Base-by-base conservation (phyloP, 2,329 filamentous ascomycete genomes). In the Dactylella cylindrospora region DNA sequence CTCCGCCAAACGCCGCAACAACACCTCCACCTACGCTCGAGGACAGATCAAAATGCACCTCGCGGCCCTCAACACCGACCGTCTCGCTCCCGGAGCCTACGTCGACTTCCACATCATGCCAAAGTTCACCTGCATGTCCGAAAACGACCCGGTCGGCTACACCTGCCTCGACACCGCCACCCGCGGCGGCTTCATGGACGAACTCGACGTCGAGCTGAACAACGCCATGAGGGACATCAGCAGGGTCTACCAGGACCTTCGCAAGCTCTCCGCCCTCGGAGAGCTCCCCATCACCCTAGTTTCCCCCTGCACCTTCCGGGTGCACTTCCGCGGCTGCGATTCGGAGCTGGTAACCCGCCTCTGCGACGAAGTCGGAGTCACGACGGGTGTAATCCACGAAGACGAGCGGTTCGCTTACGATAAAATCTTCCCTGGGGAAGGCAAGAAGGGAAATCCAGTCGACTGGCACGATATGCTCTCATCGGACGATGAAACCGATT, bases 291-390 rank as follows among this genome's bases (percentile, higher is more conserved):
- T 97, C 26, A 78, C 82, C 0, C 79, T 95, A 46, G 82, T 88
- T 67, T 76, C 79, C 26, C 82, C 82, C 1, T 51, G 68, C 22
- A 80, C 81, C 0, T 75, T 96, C 3, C 83, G 90, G 26, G 83
- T 97, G 1, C 85, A 90, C 23, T 97, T 98, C 70, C 90, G 90
- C 0, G 93, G 93, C 2, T 90, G 93, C 64, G 91, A 97, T 69
- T 83, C 83, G 0, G 81, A 84, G 12, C 88, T 87, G 0, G 86
- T 95, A 0, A 88, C 95, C 70, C 77, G 79, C 2, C 79, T 98
- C 0, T 96, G 90, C 71, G 83, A 88, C 39, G 93, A 98, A 71
- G 79, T 95, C 8, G 87, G 86, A n/a, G 79, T 98, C 5, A 82
- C 84, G 65, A 80, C 89, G 47, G 93, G 93, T 1, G 76, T 87